Evolutionary conservation across 306 rosid species (phyloP).

Genomic region (Casuarina equisetifolia): DNA sequence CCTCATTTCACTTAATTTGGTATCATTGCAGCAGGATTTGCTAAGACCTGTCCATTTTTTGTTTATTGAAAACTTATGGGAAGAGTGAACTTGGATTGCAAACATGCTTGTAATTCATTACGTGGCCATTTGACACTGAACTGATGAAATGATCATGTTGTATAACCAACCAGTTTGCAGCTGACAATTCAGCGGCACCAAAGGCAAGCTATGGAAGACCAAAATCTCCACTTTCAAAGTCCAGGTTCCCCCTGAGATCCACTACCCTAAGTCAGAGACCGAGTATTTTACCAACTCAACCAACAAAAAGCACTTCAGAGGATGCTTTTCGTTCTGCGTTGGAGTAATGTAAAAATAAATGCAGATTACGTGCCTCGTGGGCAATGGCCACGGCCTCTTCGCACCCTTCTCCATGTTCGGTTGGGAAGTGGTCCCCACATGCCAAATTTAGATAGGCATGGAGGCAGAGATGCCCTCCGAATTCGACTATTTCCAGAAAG

Average conservation of each 20-base stretch:
- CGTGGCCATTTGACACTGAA: background rate
- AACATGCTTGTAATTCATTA: background rate
- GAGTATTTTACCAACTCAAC: slow-evolving; percentile 7
- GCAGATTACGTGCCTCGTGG: too few relatives aligned
- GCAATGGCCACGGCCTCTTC: too few relatives aligned
- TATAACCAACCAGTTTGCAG: slow-evolving; percentile 44
- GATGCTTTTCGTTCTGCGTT: too few relatives aligned
- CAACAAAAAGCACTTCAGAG: slow-evolving; percentile 29
- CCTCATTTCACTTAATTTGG: background rate
- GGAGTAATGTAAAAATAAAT: too few relatives aligned
- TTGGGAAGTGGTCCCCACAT: too few relatives aligned
- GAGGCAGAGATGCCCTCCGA: too few relatives aligned
- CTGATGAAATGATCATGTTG: background rate
- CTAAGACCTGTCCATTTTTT: background rate
- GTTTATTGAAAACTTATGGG: too few relatives aligned
- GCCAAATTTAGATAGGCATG: too few relatives aligned
- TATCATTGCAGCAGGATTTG: background rate
- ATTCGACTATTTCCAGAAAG: too few relatives aligned
- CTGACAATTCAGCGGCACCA: slow-evolving; percentile 34
- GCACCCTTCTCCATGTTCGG: too few relatives aligned
- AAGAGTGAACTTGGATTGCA: background rate
- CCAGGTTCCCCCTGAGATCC: slow-evolving; percentile 39
- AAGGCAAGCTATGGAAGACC: slow-evolving; percentile 33
- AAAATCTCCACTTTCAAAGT: slow-evolving; percentile 33
- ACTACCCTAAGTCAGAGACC: slow-evolving; percentile 47